Percentiles rank a stretch among this genome's conserved stretches.
phyloP scores from a whole-genome alignment of 805 yeast species.

The Wickerhamiella shivajii region DNA sequence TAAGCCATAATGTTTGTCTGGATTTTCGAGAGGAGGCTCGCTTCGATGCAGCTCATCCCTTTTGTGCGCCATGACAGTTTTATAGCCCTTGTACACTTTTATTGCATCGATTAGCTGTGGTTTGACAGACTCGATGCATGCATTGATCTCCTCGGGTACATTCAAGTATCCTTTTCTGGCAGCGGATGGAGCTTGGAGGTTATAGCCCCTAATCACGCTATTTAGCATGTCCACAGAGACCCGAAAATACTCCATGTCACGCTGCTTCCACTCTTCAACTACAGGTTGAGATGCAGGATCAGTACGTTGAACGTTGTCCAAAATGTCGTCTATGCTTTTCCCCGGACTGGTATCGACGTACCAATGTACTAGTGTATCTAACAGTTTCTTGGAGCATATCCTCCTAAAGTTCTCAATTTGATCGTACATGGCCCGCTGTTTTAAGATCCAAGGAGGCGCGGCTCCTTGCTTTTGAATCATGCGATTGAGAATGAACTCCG shows the following conservation, averaged over 20 bases:
- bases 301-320: conserved; percentile 3
- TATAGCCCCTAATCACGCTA: conserved; percentile 40
- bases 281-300: too few species aligned
- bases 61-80: conserved; percentile 10
- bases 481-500: conserved; percentile 67
- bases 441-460: conserved; percentile 83
- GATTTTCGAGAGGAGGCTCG: conserved; percentile 16
- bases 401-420: conserved; percentile 36
- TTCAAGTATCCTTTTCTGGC: conserved; percentile 42
- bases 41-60: conserved; percentile 10
- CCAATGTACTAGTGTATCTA: conserved; percentile 20
- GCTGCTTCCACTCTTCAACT: conserved; percentile 30
- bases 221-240: conserved; percentile 31
- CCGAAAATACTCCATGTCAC: conserved; percentile 23
- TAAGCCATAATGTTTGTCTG: conserved; percentile 22
- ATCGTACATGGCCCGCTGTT: conserved; percentile 41
- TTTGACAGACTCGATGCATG: conserved; percentile 27
- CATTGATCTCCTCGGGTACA: conserved; percentile 31
- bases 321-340: background rate
- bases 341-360: conserved; percentile 10
- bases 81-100: conserved; percentile 9
- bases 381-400: conserved; percentile 19
- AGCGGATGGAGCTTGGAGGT: conserved; percentile 47
- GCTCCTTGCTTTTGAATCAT: conserved; percentile 60
- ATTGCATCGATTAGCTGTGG: conserved; percentile 13